Evolutionary conservation across 1,284 basidiomycete genomes (phyloP).

Genomic region (Thecaphora frezii): DNA sequence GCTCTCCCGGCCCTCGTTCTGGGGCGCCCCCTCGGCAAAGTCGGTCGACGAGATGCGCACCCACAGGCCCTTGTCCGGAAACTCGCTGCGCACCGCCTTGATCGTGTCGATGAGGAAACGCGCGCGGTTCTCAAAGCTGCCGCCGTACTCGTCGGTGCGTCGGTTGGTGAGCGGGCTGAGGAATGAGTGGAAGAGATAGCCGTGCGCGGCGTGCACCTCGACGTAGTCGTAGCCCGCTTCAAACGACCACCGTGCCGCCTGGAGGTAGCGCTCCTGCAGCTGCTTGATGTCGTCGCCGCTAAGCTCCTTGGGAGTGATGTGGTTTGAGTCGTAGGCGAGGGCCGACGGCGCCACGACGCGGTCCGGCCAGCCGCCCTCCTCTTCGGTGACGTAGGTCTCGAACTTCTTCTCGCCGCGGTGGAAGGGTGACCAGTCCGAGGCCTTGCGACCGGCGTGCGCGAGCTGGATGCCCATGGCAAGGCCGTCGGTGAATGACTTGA

Average conservation of each 20-base stretch:
- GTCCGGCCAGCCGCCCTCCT: conserved; percentile 71
- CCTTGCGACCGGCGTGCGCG: conserved; percentile 76
- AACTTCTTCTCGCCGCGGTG: conserved; percentile 58
- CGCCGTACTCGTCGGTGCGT: conserved; percentile 57
- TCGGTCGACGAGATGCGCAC: conserved; percentile 52
- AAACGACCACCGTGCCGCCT: conserved; percentile 66
- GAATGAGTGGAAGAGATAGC: conserved; percentile 69
- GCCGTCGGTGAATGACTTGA: conserved; percentile 67
- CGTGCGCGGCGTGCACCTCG: conserved; percentile 63
- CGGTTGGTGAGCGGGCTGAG: conserved; percentile 49
- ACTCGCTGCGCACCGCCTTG: conserved; percentile 37
- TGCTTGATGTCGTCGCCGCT: conserved; percentile 66
- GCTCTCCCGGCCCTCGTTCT: conserved; percentile 41
- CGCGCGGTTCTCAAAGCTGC: conserved; percentile 49
- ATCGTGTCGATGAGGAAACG: conserved; percentile 39
- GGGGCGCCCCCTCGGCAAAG: conserved; percentile 39
- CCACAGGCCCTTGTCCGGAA: conserved; percentile 53
- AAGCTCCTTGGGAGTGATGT: conserved; percentile 67
- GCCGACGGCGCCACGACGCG: conserved; percentile 68
- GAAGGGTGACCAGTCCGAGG: conserved; percentile 62
- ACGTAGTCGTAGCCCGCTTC: conserved; percentile 69
- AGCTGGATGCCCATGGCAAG: conserved; percentile 76
- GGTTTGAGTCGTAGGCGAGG: conserved; percentile 64
- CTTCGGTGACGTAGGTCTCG: conserved; percentile 24
- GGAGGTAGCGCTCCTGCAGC: conserved; percentile 70